Evolutionary conservation across 108 stramenopile genomes (phyloP), one percentile per base, ranked within the genome.

Genomic region (Nitzschia palea): DNA sequence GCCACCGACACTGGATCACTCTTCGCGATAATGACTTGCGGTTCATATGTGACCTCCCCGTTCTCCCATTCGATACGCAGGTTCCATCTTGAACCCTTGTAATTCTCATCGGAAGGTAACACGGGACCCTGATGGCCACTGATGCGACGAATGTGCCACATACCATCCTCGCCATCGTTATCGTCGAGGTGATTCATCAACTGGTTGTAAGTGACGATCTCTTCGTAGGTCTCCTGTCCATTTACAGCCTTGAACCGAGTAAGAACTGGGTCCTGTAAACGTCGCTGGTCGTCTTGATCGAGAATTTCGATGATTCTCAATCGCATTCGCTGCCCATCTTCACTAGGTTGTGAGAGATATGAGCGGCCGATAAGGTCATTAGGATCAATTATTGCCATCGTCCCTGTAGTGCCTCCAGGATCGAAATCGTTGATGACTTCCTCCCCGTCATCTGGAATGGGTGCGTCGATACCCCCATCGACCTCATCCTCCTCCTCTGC

Each of bases 51-150:
- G 3, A 58, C 23, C 54, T 60, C 48, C 27, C 70, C 70, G 30
- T 58, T 62, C 26, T 66, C 74, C 74, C 79, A 76, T 45, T 80
- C 34, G n/a, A 80, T 44, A 4, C 40, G 8, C 2, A 80, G 48
- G 62, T 74, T 80, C 28, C 43, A 69, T 25, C 37, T 14, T 14
- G 30, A n/a, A 14, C 35, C 58, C 31, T 30, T 64, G 51, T 62
- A 62, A 5, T 61, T 8, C 27, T n/a, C 4, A 30, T 73, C 44
- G 4, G 0, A 3, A 8, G 31, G 43, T 5, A 6, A 14, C 2
- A 74, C 37, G 2, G 67, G 73, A 25, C 73, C 67, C 26, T 59
- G 59, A 53, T 74, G 66, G 0, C 17, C 57, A 3, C 32, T 28
- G 27, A 74, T 67, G 15, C n/a, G 12, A 4, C 15, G 28, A 29